Evolutionary conservation across 495 filamentous ascomycete genomes (phyloP).

Genomic region (Elasticomyces elasticus): DNA sequence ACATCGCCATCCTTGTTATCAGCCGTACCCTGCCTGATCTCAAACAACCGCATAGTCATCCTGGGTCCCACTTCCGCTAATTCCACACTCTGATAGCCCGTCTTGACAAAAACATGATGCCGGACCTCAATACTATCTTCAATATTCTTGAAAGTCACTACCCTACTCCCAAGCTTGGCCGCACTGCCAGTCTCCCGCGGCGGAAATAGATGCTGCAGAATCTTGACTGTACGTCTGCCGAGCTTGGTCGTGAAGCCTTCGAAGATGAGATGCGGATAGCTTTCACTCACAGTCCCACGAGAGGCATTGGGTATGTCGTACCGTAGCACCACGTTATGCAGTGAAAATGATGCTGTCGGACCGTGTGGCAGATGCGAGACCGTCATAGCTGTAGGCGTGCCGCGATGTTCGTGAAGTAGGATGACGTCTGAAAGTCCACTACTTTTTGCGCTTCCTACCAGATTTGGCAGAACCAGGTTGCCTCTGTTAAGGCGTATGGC

Average conservation of each 20-base stretch:
- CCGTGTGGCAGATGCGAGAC: slow-evolving; percentile 88
- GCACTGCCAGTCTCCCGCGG: slow-evolving; percentile 58
- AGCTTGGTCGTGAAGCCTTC: slow-evolving; percentile 80
- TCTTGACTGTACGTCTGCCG: slow-evolving; percentile 76
- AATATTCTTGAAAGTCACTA: slow-evolving; percentile 90
- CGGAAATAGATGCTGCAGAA: slow-evolving; percentile 90
- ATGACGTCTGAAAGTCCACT: slow-evolving; percentile 75
- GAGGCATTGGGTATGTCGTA: slow-evolving; percentile 84
- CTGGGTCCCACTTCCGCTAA: slow-evolving; percentile 89
- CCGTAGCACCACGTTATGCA: slow-evolving; percentile 90
- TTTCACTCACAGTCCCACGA: slow-evolving; percentile 84
- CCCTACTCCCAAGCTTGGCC: slow-evolving; percentile 69
- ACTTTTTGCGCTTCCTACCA: slow-evolving; percentile 69
- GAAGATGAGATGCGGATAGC: slow-evolving; percentile 90
- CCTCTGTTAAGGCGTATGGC: slow-evolving; percentile 85
- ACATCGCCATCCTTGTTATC: slow-evolving; percentile 95
- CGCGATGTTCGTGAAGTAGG: slow-evolving; percentile 87
- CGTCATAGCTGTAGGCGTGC: slow-evolving; percentile 83
- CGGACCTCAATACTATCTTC: slow-evolving; percentile 87
- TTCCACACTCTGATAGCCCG: slow-evolving; percentile 79
- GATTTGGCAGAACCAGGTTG: slow-evolving; percentile 73
- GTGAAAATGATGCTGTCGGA: slow-evolving; percentile 78
- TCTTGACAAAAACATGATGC: slow-evolving; percentile 75
- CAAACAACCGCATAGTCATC: slow-evolving; percentile 94
- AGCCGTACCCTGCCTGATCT: slow-evolving; percentile 84